Conservation (phyloP, 2,329 filamentous ascomycete species). For the Neonectria neomacrospora region DNA sequence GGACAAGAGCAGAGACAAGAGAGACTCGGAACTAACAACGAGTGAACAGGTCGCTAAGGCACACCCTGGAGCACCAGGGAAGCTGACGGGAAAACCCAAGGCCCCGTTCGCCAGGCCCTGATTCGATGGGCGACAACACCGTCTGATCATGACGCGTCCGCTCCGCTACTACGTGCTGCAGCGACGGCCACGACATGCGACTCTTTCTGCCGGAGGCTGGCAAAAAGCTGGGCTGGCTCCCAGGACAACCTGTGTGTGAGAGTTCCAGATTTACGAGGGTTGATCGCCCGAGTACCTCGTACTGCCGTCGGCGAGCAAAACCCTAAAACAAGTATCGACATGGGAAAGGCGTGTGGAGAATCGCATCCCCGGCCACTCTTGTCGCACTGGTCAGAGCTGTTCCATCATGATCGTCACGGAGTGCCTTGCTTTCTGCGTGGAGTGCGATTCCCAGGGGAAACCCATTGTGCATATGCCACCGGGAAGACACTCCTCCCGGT, state of each 20-base stretch:
- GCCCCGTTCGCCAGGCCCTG: slow-evolving; percentile 12
- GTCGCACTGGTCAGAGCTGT: background rate
- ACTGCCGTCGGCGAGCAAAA: slow-evolving; percentile 11
- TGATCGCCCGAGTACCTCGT: slow-evolving; percentile 18
- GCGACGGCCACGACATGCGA: slow-evolving; percentile 36
- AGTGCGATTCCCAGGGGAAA: background rate
- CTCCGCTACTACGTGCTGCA: slow-evolving; percentile 40
- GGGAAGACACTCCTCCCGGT: background rate
- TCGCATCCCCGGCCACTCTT: slow-evolving; percentile 4
- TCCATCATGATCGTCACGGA: background rate
- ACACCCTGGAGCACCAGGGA: background rate
- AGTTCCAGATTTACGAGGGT: slow-evolving; percentile 26
- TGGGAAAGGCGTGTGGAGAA: background rate
- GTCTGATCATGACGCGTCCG: slow-evolving; percentile 44
- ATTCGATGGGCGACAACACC: slow-evolving; percentile 20
- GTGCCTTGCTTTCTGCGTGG: background rate
- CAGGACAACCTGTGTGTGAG: slow-evolving; percentile 23
- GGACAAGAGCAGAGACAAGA: background rate
- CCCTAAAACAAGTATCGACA: slow-evolving; percentile 16
- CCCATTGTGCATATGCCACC: background rate
- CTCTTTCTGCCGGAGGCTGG: slow-evolving; percentile 28
- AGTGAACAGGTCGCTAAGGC: background rate
- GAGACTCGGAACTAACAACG: background rate
- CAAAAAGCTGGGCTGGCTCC: slow-evolving; percentile 11
- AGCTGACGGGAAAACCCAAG: slow-evolving; percentile 12